A percentile compares a stretch with the other conserved stretches of the same genome.
These are phyloP conservation scores for Rhodotorula mucilaginosa DNA, from an alignment of 1,284 basidiomycete species.

Conservation along the genomic window DNA sequence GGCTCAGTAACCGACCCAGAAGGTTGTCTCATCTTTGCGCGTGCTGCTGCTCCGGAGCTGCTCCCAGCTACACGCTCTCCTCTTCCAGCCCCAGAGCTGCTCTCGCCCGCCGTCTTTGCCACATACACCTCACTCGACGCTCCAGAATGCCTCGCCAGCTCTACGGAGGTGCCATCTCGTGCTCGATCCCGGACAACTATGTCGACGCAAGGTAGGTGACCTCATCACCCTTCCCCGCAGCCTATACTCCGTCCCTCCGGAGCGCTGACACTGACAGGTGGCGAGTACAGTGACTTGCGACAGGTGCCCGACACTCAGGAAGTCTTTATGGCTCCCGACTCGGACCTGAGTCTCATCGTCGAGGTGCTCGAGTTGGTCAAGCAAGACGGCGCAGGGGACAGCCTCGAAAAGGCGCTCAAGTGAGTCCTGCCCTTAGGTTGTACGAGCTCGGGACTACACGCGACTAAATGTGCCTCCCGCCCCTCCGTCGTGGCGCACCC, in stretches of 20 bases:
- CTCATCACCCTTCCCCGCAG: not conserved
- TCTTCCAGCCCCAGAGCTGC: too few species aligned
- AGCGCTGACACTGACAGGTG: not conserved
- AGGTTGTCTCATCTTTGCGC: too few species aligned
- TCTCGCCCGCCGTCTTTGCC: not conserved
- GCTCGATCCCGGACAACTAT: constrained; percentile 60
- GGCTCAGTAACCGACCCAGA: too few species aligned
- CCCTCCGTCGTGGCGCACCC: too few species aligned
- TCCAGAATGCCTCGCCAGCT: constrained; percentile 37
- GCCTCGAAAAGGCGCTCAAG: constrained; percentile 46
- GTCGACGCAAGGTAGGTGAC: constrained; percentile 78
- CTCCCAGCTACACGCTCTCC: too few species aligned
- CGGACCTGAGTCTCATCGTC: constrained; percentile 73
- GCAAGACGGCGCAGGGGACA: constrained; percentile 57
- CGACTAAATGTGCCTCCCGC: too few species aligned
- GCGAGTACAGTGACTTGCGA: constrained; percentile 65
- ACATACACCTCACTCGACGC: not conserved
- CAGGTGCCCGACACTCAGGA: constrained; percentile 98
- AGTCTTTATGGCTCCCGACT: constrained; percentile 74
- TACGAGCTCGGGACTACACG: not conserved
- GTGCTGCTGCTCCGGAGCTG: too few species aligned
- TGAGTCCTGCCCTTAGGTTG: constrained; percentile 22
- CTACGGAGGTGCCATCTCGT: constrained; percentile 72
- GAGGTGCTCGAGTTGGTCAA: constrained; percentile 79
- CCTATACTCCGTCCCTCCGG: not conserved